Evolutionary conservation across 257 asterid genomes (phyloP), one percentile per base, ranked within the genome.

Genomic region (Orobanche coerulescens): DNA sequence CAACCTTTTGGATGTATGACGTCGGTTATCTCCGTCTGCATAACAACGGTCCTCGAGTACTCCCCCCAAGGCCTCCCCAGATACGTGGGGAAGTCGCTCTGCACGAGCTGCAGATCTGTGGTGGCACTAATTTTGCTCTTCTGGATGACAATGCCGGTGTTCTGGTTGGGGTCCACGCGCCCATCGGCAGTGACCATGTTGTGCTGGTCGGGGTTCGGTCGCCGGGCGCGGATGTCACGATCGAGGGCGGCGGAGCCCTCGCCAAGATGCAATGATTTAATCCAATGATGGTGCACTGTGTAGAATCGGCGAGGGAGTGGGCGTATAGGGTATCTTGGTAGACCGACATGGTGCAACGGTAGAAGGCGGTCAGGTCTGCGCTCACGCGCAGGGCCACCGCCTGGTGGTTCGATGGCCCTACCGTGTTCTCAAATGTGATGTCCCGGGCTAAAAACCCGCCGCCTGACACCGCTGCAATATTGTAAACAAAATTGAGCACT

Each of bases 231-330:
- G 71, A 91, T 80, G 76, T 73, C 73, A 71, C 96, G 88, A 71
- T 85, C 88, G 82, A 91, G 78, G 0, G 88, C 49, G 1, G 90
- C 85, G 0, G 96, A 84, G 0, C 94, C 94, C 30, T 91, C 93
- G 0, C 98, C 98, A 85, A 82, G 44, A 91, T 83, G 84, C 87
- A 79, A 51, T 91, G 92, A 0, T 83, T 73, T 0, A 94, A 83
- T 1, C 96, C 95, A 0, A 94, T 80, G 24, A 87, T 85, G 81
- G 85, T 83, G 33, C 90, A 87, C 58, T 89, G 92, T 80, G 55
- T 87, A 87, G 75, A 77, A n/a, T n/a, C n/a, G n/a, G n/a, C n/a
- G n/a, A n/a, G n/a, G n/a, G n/a, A n/a, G n/a, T n/a, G n/a, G 82
- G 37, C 37, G 37, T 31, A 31, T 5, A 31, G 37, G 5, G 37